Conservation (phyloP, 352 stramenopile species). For the Pythium periplocum region DNA sequence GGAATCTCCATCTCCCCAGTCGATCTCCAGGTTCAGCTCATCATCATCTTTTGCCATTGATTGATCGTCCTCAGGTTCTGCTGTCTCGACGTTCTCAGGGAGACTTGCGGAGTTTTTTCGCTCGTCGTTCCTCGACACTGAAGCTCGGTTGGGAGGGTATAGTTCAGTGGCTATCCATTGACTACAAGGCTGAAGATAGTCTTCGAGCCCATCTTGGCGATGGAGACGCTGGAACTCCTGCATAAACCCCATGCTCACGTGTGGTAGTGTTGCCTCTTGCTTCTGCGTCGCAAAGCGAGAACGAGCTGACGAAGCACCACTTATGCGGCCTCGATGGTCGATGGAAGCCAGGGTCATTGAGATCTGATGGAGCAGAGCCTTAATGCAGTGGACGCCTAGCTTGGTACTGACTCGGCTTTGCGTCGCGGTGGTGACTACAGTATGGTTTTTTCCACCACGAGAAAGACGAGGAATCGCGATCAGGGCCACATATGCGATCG, state of each 20-base stretch:
- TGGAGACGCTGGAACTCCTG: conserved; percentile 57
- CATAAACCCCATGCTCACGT: conserved; percentile 35
- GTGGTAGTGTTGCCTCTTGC: conserved; percentile 38
- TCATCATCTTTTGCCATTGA: background rate
- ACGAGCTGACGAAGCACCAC: background rate
- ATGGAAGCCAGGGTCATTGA: conserved; percentile 21
- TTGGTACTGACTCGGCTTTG: conserved; percentile 17
- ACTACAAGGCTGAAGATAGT: conserved; percentile 31
- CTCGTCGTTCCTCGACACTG: conserved; percentile 1
- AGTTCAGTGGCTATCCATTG: no score
- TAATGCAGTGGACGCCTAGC: conserved; percentile 32
- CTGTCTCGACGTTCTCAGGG: no score
- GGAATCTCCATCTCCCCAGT: conserved; percentile 12
- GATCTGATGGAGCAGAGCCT: conserved; percentile 54
- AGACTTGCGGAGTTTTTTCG: background rate
- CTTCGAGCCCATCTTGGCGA: conserved; percentile 38
- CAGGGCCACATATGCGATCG: conserved; percentile 13
- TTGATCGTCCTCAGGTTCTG: no score
- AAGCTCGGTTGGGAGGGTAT: no score
- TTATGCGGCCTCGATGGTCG: background rate
- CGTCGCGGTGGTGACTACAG: background rate
- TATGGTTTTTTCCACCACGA: no score
- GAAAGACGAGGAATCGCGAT: conserved; percentile 5
- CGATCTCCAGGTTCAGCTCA: conserved; percentile 16
- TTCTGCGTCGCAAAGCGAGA: conserved; percentile 19